Conservation (phyloP, 352 stramenopile species). For the Pythium aquatile region DNA sequence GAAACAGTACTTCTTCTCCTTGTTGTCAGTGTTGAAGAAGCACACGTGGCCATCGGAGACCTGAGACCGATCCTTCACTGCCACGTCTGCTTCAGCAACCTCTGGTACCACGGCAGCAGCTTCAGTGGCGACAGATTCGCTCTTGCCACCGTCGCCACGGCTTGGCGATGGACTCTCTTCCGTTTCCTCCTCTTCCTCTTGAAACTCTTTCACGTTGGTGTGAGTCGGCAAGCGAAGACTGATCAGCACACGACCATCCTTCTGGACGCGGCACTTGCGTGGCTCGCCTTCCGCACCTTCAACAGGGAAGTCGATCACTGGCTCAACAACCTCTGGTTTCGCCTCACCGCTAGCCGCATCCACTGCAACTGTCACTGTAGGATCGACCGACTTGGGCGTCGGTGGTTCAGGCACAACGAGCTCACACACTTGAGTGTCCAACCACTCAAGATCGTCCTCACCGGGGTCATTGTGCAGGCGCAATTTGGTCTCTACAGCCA, state of each 20-base stretch:
- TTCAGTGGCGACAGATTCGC: neutral
- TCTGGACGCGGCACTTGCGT: conserved; percentile 4
- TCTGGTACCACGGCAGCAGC: neutral
- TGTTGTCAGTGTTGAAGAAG: conserved; percentile 61
- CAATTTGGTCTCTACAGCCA: conserved; percentile 50
- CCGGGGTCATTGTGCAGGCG: conserved; percentile 44
- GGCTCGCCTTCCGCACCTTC: neutral
- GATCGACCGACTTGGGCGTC: neutral
- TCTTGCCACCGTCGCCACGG: conserved; percentile 3
- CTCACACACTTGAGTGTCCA: conserved; percentile 45
- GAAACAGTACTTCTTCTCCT: conserved; percentile 73
- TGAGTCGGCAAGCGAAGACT: conserved; percentile 21
- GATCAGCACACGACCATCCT: conserved; percentile 17
- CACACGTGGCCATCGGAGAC: conserved; percentile 62
- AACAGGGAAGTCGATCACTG: neutral
- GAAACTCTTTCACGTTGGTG: conserved; percentile 20
- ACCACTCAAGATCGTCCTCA: conserved; percentile 58
- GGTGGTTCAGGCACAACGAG: conserved; percentile 42
- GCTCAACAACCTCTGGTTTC: neutral
- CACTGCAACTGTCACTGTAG: conserved; percentile 18
- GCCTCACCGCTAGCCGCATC: conserved; percentile 22
- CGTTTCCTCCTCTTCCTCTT: neutral
- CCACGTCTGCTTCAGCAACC: neutral
- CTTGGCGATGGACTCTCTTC: conserved; percentile 12
- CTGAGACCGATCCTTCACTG: conserved; percentile 34